These are phyloP conservation scores for Hortaea werneckii DNA, from an alignment of 2,329 filamentous ascomycete species.

Conservation along the genomic window DNA sequence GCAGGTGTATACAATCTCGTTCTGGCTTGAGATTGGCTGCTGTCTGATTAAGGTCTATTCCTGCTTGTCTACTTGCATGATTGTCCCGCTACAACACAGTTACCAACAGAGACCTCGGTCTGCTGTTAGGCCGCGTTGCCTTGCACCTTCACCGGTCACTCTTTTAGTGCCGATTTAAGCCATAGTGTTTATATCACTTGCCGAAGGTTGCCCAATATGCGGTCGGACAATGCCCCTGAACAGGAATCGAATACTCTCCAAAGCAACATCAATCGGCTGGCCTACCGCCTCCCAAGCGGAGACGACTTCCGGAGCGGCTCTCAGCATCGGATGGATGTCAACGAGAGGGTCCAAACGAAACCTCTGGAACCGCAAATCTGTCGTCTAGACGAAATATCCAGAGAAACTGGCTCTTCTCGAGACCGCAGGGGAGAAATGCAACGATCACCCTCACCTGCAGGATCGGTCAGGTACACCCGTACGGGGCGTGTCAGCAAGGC, in stretches of 20 bases:
- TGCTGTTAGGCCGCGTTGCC: neutral
- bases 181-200: neutral
- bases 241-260: neutral
- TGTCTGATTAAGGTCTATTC: neutral
- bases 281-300: neutral
- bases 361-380: neutral
- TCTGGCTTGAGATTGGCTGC: slow-evolving; percentile 1
- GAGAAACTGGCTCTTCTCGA: slow-evolving; percentile 8
- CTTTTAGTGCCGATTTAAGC: no score
- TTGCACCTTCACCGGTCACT: no score
- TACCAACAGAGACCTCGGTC: neutral
- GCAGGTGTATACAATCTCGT: neutral
- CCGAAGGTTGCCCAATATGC: slow-evolving; percentile 2
- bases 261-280: neutral
- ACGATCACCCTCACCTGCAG: slow-evolving; percentile 11
- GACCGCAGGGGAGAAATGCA: slow-evolving; percentile 10
- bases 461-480: slow-evolving; percentile 31
- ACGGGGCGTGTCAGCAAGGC: slow-evolving; percentile 40
- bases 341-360: neutral
- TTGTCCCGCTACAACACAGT: neutral
- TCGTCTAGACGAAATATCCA: slow-evolving; percentile 2
- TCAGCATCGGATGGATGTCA: neutral
- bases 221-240: slow-evolving; percentile 1
- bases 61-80: neutral
- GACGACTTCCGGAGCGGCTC: neutral